A percentile compares a stretch with the other conserved stretches of the same genome.
These are phyloP conservation scores for Crataegus laevigata DNA, from an alignment of 306 rosid genomes.

Conservation along the genomic window DNA sequence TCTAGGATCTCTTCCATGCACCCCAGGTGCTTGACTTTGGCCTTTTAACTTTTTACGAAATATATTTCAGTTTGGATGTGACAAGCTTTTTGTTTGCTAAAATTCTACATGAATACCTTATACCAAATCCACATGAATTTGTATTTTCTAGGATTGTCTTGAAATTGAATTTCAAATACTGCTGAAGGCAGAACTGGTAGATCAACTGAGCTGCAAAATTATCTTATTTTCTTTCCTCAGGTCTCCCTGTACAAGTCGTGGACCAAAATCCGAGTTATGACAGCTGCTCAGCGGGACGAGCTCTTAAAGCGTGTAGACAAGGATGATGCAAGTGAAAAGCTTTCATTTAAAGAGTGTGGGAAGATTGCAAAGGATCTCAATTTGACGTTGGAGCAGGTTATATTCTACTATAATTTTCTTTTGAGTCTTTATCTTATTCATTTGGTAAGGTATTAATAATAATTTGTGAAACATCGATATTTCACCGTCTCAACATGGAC, in stretches of 20 bases:
- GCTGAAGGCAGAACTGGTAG: not conserved
- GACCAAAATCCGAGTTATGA: conserved; percentile 79
- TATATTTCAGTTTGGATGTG: not conserved
- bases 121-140: not conserved
- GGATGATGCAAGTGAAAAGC: conserved; percentile 47
- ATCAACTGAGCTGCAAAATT: not conserved
- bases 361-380: conserved; percentile 78
- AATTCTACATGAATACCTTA: not conserved
- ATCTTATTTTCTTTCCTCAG: conserved; percentile 24
- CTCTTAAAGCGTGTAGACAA: conserved; percentile 46
- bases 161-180: not conserved
- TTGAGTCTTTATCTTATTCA: conserved; percentile 17
- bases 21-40: not conserved
- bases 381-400: conserved; percentile 77
- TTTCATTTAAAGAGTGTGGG: conserved; percentile 64
- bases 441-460: not conserved
- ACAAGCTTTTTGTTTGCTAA: not conserved
- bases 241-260: conserved; percentile 67
- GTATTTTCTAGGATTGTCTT: not conserved
- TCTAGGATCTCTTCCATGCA: not conserved
- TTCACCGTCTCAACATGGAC: not conserved
- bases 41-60: not conserved
- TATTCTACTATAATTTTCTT: conserved; percentile 21
- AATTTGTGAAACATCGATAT: not conserved
- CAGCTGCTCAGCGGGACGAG: conserved; percentile 74